Conservation (phyloP, 1,284 basidiomycete species). For the Rhodotorula sp. region DNA sequence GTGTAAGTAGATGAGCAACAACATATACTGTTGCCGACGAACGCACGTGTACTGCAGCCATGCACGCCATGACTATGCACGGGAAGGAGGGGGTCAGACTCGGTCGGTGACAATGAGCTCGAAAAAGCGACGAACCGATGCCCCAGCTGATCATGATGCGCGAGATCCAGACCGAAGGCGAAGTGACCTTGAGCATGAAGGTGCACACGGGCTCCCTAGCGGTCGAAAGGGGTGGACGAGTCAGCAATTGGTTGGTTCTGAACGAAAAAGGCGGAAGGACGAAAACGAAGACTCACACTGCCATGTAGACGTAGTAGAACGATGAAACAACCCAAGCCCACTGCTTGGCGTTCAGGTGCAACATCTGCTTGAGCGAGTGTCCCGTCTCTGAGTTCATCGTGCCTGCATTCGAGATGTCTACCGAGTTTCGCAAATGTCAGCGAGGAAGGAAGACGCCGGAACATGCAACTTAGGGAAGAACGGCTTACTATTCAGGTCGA, state of each 20-base stretch:
- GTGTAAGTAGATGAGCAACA: background rate
- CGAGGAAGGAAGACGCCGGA: background rate
- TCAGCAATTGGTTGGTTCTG: background rate
- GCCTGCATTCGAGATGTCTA: background rate
- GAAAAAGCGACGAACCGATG: background rate
- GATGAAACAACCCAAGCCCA: slow-evolving; percentile 4
- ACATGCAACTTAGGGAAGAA: background rate
- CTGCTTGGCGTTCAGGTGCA: slow-evolving; percentile 3
- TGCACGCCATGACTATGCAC: slow-evolving; percentile 7
- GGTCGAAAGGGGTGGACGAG: background rate
- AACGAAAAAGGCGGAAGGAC: background rate
- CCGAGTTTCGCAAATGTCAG: background rate
- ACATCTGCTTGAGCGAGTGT: slow-evolving; percentile 12
- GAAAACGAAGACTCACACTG: background rate
- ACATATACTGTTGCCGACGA: background rate
- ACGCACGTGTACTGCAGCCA: slow-evolving; percentile 9
- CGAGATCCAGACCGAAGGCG: slow-evolving; percentile 7
- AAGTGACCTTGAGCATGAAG: slow-evolving; percentile 2
- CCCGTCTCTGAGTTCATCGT: slow-evolving; percentile 16
- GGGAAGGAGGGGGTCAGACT: background rate
- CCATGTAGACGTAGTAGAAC: slow-evolving; percentile 11
- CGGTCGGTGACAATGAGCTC: too few relatives aligned
- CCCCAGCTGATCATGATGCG: slow-evolving; percentile 21
- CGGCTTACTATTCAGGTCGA: slow-evolving; percentile 10
- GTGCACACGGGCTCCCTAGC: slow-evolving; percentile 8